phyloP scores from a whole-genome alignment of 2,329 filamentous ascomycete genomes.

The Hypoxylon sp. region DNA sequence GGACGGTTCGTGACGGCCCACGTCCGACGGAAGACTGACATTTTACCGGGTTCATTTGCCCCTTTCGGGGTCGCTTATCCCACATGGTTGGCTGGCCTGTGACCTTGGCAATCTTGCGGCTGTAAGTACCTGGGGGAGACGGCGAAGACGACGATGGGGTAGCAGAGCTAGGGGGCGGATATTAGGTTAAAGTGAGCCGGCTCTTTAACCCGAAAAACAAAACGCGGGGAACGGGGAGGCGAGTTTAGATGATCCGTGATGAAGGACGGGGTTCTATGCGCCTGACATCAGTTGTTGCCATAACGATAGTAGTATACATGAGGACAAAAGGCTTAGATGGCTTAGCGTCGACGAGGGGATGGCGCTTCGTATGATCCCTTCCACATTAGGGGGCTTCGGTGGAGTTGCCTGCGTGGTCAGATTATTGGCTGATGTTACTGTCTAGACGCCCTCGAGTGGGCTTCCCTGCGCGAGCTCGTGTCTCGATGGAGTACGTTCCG shows the following conservation, averaged over 20 bases:
- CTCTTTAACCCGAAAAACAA: slow-evolving; percentile 3
- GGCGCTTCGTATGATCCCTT: background rate
- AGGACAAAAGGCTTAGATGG: background rate
- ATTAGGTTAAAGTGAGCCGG: slow-evolving; percentile 2
- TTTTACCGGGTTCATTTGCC: background rate
- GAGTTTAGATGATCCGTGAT: background rate
- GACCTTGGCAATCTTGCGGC: background rate
- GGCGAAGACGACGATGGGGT: background rate
- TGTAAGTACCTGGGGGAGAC: background rate
- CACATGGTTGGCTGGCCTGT: slow-evolving; percentile 1
- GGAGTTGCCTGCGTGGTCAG: background rate
- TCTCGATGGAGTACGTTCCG: slow-evolving; percentile 2
- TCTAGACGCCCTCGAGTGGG: background rate
- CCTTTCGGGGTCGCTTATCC: background rate
- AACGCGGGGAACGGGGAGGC: slow-evolving; percentile 1
- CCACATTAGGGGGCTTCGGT: background rate
- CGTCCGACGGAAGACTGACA: background rate
- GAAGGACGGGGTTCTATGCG: background rate
- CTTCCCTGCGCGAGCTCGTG: background rate
- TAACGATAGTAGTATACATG: background rate
- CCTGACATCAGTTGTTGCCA: background rate
- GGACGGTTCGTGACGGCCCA: background rate
- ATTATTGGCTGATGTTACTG: background rate
- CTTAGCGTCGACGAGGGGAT: background rate
- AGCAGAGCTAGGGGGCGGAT: background rate